A percentile compares a stretch with the other conserved stretches of the same genome.
Evolutionary conservation across 345 rosid species (phyloP).

Genomic region (Toxicodendron radicans): DNA sequence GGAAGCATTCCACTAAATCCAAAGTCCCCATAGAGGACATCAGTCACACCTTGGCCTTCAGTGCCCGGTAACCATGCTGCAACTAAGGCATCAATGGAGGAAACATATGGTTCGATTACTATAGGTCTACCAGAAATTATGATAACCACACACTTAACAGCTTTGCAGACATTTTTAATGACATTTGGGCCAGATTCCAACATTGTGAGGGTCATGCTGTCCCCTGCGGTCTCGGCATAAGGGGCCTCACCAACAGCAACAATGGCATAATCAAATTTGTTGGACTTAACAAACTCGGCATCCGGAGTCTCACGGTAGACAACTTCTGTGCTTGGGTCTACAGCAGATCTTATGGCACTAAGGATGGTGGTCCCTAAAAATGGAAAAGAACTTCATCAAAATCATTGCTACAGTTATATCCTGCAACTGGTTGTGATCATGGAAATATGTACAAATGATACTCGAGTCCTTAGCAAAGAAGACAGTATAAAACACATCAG

Average conservation of each 20-base stretch:
- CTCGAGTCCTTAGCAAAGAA: background rate
- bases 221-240: constrained; percentile 83
- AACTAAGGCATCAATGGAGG: constrained; percentile 66
- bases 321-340: constrained; percentile 70
- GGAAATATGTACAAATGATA: background rate
- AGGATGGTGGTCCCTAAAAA: constrained; percentile 83
- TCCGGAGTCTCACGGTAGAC: constrained; percentile 65
- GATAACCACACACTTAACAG: constrained; percentile 72
- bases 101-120: constrained; percentile 71
- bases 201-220: constrained; percentile 66
- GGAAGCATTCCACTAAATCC: constrained; percentile 90
- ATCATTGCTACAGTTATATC: background rate
- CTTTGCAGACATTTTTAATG: constrained; percentile 61
- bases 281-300: constrained; percentile 60
- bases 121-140: constrained; percentile 86
- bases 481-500: background rate
- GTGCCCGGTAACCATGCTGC: constrained; percentile 97
- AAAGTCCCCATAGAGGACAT: constrained; percentile 78
- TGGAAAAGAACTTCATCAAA: background rate
- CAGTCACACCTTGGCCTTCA: constrained; percentile 91
- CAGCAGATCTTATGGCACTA: constrained; percentile 60
- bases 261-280: constrained; percentile 70
- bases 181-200: constrained; percentile 63
- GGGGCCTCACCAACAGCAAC: constrained; percentile 83
- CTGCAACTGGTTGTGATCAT: background rate